Evolutionary conservation across 176 grass and related monocot genomes (phyloP), one percentile per base, ranked within the genome.

Genomic region (Metroxylon sagu): DNA sequence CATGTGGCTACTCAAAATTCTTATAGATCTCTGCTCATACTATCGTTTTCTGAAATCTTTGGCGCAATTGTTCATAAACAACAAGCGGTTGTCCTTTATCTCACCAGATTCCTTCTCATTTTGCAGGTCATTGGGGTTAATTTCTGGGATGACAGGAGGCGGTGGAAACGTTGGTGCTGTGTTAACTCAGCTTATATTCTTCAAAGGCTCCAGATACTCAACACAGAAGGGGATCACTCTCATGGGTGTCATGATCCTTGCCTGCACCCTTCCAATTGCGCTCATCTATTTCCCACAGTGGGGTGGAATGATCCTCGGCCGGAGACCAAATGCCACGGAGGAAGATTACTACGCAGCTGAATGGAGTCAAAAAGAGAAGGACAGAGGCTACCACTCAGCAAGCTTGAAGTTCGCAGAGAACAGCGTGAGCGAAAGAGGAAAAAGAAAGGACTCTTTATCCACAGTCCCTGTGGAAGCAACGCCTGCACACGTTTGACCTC

Each of bases 241-340:
- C 83, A 96, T 96, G 86, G 91, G 91, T 17, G 23, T 90, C 60
- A 96, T 96, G 91, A 96, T 87, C 64, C 76, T 96, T 59, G 76
- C 73, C 1, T 96, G 91, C 77, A 85, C 86, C 54, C 83, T 90
- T 43, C 86, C 80, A 7, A 21, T 85, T 69, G 15, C 21, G 16
- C 61, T 90, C 69, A 85, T 95, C 64, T 57, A 79, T 71, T 95
- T 95, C 83, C 91, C 91, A 17, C 80, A 84, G 60, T 95, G 91
- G 91, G 91, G 86, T 0, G 86, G 86, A 50, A 80, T 87, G 19
- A 66, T 90, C 23, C 0, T 3, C 0, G 77, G 74, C 6, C 83
- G 86, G 39, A 53, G 5, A 0, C 6, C 65, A 0, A 81, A 81
- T 12, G 69, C 43, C 0, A 90, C 91, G 48, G 61, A 77, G 8